Evolutionary conservation across 495 filamentous ascomycete genomes (phyloP), one percentile per base, ranked within the genome.

Genomic region (Neurospora sp.): DNA sequence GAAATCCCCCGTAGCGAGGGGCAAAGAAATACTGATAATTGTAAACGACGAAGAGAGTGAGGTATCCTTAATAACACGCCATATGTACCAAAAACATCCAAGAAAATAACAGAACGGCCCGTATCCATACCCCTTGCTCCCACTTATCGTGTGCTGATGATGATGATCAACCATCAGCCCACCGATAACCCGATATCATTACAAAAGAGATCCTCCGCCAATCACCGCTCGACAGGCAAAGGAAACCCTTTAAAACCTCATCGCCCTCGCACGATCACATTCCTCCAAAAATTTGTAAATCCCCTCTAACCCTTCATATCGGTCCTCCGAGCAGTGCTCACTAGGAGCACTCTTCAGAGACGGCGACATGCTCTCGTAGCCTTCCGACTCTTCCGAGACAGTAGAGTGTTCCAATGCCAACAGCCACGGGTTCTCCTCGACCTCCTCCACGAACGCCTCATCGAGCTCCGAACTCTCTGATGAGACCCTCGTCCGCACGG

Each of bases 281-380:
- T 96, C 92, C 79, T 92, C 92, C 69, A 98, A 77, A 80, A 97
- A 98, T 48, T 88, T 88, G 80, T 94, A 93, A 24, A 98, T 93
- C 0, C 94, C 95, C 76, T 96, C 91, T 19, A 93, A 81, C 9
- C 93, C 93, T 74, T 95, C 92, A 77, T 92, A 94, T 42, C 90
- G 82, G n/a, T 84, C 81, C 24, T 82, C 81, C 0, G 82, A 82
- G 69, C 89, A 81, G 43, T 83, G 80, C 71, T 85, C 82, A 9
- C 79, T 81, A 21, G 81, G 81, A 72, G 74, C 75, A 85, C 79
- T 79, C 39, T 82, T 6, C 78, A 82, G 39, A 71, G 85, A 73
- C 80, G 83, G 76, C 70, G 83, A 82, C 83, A 86, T 85, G 75
- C 81, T 86, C 75, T 84, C 83, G 75, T 87, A 88, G 0, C 85